Conservation (phyloP, 305 asterid genomes). For the Rubia occidens region DNA sequence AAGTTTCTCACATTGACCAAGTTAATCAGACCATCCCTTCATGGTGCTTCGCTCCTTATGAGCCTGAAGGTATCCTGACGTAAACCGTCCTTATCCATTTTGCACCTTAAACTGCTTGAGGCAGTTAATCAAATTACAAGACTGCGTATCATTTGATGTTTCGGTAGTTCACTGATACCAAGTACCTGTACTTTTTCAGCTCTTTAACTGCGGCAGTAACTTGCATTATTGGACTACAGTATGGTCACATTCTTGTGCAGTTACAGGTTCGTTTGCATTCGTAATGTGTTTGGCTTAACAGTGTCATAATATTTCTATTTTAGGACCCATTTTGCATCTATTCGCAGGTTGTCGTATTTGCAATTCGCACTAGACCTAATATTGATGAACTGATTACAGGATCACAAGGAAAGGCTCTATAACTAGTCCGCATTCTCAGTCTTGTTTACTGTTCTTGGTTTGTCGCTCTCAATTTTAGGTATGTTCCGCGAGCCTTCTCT, state of each 20-base stretch:
- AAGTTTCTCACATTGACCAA: conserved; percentile 33
- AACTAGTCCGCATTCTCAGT: conserved; percentile 55
- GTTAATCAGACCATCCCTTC: conserved; percentile 42
- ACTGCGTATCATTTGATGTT: background rate
- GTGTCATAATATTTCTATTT: background rate
- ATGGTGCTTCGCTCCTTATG: conserved; percentile 84
- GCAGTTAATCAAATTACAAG: background rate
- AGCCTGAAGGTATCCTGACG: conserved; percentile 91
- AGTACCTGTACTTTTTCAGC: conserved; percentile 28
- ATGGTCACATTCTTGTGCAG: conserved; percentile 63
- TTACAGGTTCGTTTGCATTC: conserved; percentile 34
- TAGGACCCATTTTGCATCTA: background rate
- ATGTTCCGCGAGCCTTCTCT: conserved; percentile 9
- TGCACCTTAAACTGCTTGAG: too few relatives aligned
- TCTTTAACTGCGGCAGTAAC: conserved; percentile 66
- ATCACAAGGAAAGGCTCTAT: conserved; percentile 58
- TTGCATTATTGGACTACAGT: conserved; percentile 77
- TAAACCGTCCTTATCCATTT: conserved; percentile 15
- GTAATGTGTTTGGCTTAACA: background rate
- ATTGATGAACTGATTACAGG: conserved; percentile 33
- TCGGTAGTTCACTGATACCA: background rate
- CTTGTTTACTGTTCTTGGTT: conserved; percentile 48
- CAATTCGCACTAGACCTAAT: conserved; percentile 13
- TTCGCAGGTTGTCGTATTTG: background rate
- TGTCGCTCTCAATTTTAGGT: conserved; percentile 54